phyloP scores from a whole-genome alignment of 495 filamentous ascomycete genomes.

The Cercophora scortea region DNA sequence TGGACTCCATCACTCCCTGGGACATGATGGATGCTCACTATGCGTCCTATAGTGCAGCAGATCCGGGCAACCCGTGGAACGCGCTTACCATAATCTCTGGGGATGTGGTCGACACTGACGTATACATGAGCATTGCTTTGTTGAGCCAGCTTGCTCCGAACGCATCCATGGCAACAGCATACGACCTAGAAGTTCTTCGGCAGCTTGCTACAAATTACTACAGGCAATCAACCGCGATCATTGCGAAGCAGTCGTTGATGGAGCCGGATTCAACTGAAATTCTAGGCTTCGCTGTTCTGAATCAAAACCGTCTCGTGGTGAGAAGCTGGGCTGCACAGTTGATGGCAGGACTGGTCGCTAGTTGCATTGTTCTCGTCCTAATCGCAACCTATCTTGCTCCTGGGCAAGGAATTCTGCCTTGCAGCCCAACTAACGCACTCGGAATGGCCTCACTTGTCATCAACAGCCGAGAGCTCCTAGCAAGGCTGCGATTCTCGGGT shows the following conservation, averaged over 20 bases:
- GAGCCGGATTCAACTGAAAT: background rate
- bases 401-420: background rate
- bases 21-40: background rate
- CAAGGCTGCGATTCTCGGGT: background rate
- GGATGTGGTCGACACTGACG: background rate
- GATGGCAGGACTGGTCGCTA: constrained; percentile 1
- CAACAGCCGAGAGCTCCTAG: constrained; percentile 1
- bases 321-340: constrained; percentile 5
- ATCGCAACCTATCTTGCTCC: constrained; percentile 1
- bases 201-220: background rate
- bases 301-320: constrained; percentile 1
- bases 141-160: background rate
- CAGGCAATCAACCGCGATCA: background rate
- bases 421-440: background rate
- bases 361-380: background rate
- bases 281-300: background rate
- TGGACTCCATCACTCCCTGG: constrained; percentile 2
- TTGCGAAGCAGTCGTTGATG: constrained; percentile 1
- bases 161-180: background rate
- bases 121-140: background rate
- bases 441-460: constrained; percentile 1
- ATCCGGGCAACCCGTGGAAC: background rate
- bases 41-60: background rate
- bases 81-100: background rate
- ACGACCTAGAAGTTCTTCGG: background rate